Evolutionary conservation across 805 yeast species (phyloP).

Genomic region (Spathaspora gorwiae): DNA sequence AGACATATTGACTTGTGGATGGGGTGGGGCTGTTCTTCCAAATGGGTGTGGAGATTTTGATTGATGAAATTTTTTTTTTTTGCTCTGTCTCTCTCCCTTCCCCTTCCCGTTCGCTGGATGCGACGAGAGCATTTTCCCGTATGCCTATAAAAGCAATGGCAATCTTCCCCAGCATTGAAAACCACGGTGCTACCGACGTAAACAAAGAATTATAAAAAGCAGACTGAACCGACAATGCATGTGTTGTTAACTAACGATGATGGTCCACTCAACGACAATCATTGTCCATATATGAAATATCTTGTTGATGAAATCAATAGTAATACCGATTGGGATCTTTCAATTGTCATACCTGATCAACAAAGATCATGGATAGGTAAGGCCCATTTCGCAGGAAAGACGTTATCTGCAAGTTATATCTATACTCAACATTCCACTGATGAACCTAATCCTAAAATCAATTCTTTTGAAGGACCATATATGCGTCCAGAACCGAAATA

Average conservation of each 20-base stretch:
- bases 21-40: neutral
- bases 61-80: neutral
- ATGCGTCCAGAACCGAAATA: constrained; percentile 43
- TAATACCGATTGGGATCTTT: constrained; percentile 77
- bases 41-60: constrained; percentile 1
- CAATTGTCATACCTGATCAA: constrained; percentile 82
- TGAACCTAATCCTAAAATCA: constrained; percentile 36
- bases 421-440: constrained; percentile 46
- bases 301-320: constrained; percentile 64
- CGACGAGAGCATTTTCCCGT: too few relatives aligned
- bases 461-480: constrained; percentile 65
- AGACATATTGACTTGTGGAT: constrained; percentile 46
- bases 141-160: neutral
- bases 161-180: neutral
- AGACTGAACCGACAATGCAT: constrained; percentile 44
- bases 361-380: constrained; percentile 95
- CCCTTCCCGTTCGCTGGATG: too few relatives aligned
- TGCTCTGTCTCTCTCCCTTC: too few relatives aligned
- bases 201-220: too few relatives aligned
- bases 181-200: neutral
- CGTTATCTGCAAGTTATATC: constrained; percentile 57
- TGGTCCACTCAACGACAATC: constrained; percentile 79
- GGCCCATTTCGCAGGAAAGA: constrained; percentile 85
- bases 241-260: constrained; percentile 83
- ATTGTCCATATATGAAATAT: constrained; percentile 82